These are phyloP conservation scores for Globisporangium uncinulatum DNA, from an alignment of 352 stramenopile species.

Conservation along the genomic window DNA sequence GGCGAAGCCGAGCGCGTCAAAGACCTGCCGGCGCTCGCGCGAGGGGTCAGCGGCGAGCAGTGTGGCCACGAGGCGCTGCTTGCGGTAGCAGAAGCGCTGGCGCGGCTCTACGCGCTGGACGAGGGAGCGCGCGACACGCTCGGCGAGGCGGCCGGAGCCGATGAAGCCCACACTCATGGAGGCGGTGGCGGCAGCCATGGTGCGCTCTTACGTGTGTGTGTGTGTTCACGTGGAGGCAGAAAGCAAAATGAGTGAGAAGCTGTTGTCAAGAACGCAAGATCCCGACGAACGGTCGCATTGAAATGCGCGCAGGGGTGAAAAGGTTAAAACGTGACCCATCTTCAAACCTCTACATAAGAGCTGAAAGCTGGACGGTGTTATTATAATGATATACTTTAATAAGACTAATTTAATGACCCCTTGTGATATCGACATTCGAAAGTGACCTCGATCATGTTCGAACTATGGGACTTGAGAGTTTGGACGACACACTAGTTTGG, in stretches of 20 bases:
- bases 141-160: conserved; percentile 55
- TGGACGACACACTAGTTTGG: no score
- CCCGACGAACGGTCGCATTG: neutral
- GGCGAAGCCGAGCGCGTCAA: conserved; percentile 56
- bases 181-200: conserved; percentile 10
- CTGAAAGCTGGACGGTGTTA: no score
- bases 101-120: conserved; percentile 55
- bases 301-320: neutral
- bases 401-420: no score
- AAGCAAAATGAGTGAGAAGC: neutral
- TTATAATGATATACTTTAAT: no score
- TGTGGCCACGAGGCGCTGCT: conserved; percentile 65
- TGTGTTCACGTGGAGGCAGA: neutral
- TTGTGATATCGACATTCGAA: no score
- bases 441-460: no score
- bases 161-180: conserved; percentile 57
- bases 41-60: conserved; percentile 60
- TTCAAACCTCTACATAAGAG: no score
- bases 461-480: no score
- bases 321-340: no score
- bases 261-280: no score
- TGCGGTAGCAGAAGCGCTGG: conserved; percentile 68
- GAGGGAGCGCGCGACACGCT: conserved; percentile 53
- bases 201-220: neutral
- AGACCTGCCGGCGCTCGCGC: conserved; percentile 48